Evolutionary conservation across 129 eudicot genomes (phyloP), one percentile per base, ranked within the genome.

Genomic region (Centella asiatica): DNA sequence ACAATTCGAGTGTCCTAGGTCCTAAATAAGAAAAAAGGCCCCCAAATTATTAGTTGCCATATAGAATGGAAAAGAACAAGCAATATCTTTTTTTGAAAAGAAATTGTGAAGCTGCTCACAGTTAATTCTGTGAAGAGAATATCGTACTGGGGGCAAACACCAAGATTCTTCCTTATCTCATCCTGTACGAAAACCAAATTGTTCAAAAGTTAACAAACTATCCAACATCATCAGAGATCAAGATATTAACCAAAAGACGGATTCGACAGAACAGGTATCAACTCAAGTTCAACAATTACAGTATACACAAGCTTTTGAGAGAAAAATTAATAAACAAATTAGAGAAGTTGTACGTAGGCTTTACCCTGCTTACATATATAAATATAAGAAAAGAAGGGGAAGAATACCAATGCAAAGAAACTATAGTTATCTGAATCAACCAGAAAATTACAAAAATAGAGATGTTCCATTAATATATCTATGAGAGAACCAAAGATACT

Each of bases 121-220:
- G 94, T 93, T 67, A 93, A 70, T 66, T 93, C 99, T 24, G 89
- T 93, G 71, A 88, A 93, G 57, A 93, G 99, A 74, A 88, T 88
- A 70, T 93, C 99, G 76, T 84, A 80, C 34, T 93, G 99, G 46
- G 99, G 96, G 71, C 99, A 93, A 50, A 93, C 95, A 27, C 99
- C 96, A 79, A 93, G 80, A 64, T 73, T 82, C 71, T 93, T 89
- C 69, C 96, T 80, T 67, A 93, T 85, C 57, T 93, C 96, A 80
- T 82, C 88, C 98, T 90, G 87, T 78, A 81, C 60, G 73, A 77
- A 61, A 60, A 60, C 20, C 50, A 42, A 60, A 40, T 6, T 17
- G 29, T 22, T 60, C 4, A 39, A 23, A 23, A 14, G 10, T 31
- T 36, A 25, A 44, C 11, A 0, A 6, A n/a, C 12, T 17, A 56